Base-by-base conservation (phyloP, 2,329 filamentous ascomycete species). In the Talaromyces sp. region DNA sequence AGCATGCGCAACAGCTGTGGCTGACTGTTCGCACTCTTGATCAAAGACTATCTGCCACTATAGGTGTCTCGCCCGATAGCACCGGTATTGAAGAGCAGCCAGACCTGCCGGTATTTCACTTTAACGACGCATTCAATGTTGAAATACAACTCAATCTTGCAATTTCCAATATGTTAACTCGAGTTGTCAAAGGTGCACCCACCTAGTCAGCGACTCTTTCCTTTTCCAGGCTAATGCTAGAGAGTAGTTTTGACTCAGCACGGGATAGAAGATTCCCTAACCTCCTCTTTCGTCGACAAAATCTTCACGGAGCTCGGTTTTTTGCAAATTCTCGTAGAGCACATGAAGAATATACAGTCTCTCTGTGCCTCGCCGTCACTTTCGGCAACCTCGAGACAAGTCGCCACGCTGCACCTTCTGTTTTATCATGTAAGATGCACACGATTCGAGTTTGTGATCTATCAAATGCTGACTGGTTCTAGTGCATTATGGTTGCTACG, bases 11-110 rank as follows among this genome's bases (percentile, higher is more conserved):
- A 42, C 39, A 28, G 13, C 27, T 59, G 25, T 32, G 68, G 72
- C 44, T 71, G 85, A 84, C 82, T 63, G 83, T 80, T 64, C 72
- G 78, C 53, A 84, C 81, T 59, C 84, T 77, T 28, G 84, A 80
- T 63, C 81, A 81, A 66, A 87, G 76, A 70, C 87, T 84, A 51
- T 85, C 82, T 59, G 86, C 71, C 61, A 27, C 82, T 86, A 57
- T 84, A 80, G 66, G 78, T 81, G 68, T 83, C 71, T 73, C 87
- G 86, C 58, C 84, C 82, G 17, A 69, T 56, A 59, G 72, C 71
- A 59, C 72, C 72, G 17, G 72, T 69, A 36, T 73, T 71, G 58
- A 77, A 63, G 56, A 30, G 70, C 69, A n/a, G 75, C 77, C 47
- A 74, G 75, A 36, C 22, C 4, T 49, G 56, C 17, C 19, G 27